Percentiles rank a stretch among this genome's conserved stretches.
Conservation (phyloP, 768 basidiomycete genomes). For the Podaxis rugospora region DNA sequence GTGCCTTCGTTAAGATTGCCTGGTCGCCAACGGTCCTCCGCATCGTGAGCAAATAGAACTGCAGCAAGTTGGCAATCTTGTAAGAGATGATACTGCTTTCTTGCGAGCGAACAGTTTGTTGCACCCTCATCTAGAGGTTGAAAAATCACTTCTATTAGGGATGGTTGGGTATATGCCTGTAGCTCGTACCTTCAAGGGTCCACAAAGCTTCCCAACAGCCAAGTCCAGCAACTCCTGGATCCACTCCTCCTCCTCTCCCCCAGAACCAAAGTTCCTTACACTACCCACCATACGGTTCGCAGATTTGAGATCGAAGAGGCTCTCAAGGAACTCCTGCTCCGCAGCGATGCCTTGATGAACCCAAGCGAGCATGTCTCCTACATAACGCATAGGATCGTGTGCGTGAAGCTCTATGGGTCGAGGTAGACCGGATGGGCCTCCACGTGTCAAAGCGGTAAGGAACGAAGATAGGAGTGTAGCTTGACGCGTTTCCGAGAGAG, state of each 20-base stretch:
- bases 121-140: constrained; percentile 66
- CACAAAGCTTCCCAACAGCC: constrained; percentile 79
- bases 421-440: constrained; percentile 79
- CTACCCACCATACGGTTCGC: constrained; percentile 76
- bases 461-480: constrained; percentile 77
- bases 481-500: constrained; percentile 81
- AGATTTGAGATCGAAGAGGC: constrained; percentile 68
- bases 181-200: constrained; percentile 73
- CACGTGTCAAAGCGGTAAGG: constrained; percentile 82
- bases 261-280: constrained; percentile 44
- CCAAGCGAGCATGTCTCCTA: constrained; percentile 99
- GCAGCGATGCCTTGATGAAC: constrained; percentile 94
- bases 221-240: constrained; percentile 77
- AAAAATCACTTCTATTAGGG: not conserved
- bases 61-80: constrained; percentile 90
- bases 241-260: constrained; percentile 67
- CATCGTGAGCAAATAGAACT: constrained; percentile 95
- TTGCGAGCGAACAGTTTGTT: constrained; percentile 90
- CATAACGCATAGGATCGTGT: constrained; percentile 93
- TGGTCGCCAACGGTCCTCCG: constrained; percentile 84
- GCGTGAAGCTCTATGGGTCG: constrained; percentile 97
- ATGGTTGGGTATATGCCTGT: not conserved
- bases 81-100: constrained; percentile 91
- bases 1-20: constrained; percentile 68
- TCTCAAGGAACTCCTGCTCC: constrained; percentile 91